These are phyloP conservation scores for Piper longum DNA, from an alignment of 164 flowering plant genomes.

Conservation along the genomic window DNA sequence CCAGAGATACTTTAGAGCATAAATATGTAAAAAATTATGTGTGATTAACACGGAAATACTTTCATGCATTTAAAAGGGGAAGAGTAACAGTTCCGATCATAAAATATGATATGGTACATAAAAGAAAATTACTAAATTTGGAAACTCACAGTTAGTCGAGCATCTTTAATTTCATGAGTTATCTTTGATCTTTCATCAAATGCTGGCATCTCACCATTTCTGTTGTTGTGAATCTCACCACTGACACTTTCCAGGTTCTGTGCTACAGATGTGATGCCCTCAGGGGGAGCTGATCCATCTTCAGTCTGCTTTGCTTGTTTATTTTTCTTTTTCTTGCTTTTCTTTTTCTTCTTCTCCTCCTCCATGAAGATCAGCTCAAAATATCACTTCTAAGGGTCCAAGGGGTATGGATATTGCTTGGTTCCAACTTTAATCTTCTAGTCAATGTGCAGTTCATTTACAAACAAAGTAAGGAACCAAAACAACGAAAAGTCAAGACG, in stretches of 20 bases:
- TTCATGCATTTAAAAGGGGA: neutral
- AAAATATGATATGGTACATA: too few species aligned
- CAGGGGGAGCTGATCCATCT: slow-evolving; percentile 7
- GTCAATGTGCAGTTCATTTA: too few species aligned
- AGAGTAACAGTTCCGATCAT: neutral
- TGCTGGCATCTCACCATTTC: slow-evolving; percentile 10
- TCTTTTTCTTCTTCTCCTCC: slow-evolving; percentile 42
- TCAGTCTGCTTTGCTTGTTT: slow-evolving; percentile 25
- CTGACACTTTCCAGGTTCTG: slow-evolving; percentile 6
- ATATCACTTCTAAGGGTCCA: neutral
- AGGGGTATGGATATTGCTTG: too few species aligned
- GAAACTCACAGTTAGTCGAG: slow-evolving; percentile 11
- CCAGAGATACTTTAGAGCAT: neutral
- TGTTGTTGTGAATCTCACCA: slow-evolving; percentile 12
- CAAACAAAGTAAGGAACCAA: too few species aligned
- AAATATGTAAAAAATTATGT: neutral
- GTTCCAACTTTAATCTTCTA: too few species aligned
- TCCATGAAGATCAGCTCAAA: slow-evolving; percentile 18
- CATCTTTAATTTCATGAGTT: slow-evolving; percentile 9
- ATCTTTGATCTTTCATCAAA: slow-evolving; percentile 9
- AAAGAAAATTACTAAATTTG: neutral
- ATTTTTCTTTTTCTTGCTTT: slow-evolving; percentile 43
- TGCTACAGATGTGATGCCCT: slow-evolving; percentile 10
- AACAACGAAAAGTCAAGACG: too few species aligned
- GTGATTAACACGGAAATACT: neutral